Base-by-base conservation (phyloP, 2,329 filamentous ascomycete genomes). In the Colletotrichum cuscutae region DNA sequence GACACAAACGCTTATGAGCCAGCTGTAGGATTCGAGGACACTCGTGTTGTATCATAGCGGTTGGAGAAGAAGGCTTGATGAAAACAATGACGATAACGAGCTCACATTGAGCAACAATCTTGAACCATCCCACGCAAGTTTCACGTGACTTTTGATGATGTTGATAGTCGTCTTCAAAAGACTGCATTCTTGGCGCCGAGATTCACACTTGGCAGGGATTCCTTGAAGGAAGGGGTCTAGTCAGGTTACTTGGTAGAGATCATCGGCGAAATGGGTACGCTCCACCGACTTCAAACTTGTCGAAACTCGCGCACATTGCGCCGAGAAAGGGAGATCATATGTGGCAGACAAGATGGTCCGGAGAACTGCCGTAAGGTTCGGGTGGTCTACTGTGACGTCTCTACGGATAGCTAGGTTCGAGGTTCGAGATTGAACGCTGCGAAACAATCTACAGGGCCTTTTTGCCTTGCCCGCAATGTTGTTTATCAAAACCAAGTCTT, bases 1-100 rank as follows among this genome's bases (percentile, higher is more conserved):
- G 57, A 54, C 42, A 42, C 62, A 63, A 11, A 62, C 19, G 71
- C 63, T 58, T 53, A 52, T 37, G 54, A 73, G 63, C 26, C 68
- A 66, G 68, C 68, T 73, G 71, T 73, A 73, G 71, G 68, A 73
- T 73, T 73, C 68, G 57, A 71, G 61, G 63, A 72, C 68, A 72
- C 53, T 63, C 54, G 60, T 73, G 68, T 73, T 73, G 71, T 73
- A 73, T 73, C 71, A 73, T 73, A 73, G 71, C 57, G 68, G 67
- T 71, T 66, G 71, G 71, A 72, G 71, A 72, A 53, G 68, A 53
- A 66, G 68, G 71, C 56, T 73, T 73, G 66, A 73, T 72, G 68
- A 73, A 49, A 59, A 72, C 66, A 22, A 72, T 72, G 67, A 73
- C 24, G 46, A 58, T 37, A 72, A 72, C 42, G 61, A 59, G 71